Percentiles rank a stretch among this genome's conserved stretches.
Evolutionary conservation across 306 rosid species (phyloP).

Genomic region (Nissolia schottii): DNA sequence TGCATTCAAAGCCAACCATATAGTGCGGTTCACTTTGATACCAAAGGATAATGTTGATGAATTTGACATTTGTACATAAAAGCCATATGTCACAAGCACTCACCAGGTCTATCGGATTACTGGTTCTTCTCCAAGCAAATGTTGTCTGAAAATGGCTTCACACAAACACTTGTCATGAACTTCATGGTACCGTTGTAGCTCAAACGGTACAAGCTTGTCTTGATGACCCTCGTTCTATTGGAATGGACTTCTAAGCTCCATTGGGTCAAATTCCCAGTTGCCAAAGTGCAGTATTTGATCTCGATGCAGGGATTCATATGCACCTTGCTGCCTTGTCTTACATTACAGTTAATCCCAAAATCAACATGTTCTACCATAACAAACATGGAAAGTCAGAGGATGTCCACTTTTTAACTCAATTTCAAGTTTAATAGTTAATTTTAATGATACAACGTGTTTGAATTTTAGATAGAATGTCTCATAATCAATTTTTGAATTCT

Average conservation of each 20-base stretch:
- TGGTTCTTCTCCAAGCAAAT: conserved; percentile 28
- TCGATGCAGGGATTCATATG: conserved; percentile 21
- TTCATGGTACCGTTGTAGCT: conserved; percentile 32
- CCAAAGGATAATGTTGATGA: too few relatives aligned
- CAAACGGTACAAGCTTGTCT: conserved; percentile 33
- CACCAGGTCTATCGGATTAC: neutral
- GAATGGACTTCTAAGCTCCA: conserved; percentile 24
- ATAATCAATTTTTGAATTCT: too few relatives aligned
- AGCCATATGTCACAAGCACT: too few relatives aligned
- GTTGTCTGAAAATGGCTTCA: conserved; percentile 30
- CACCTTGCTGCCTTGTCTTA: conserved; percentile 31
- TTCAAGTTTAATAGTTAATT: neutral
- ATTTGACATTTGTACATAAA: too few relatives aligned
- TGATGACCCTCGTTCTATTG: conserved; percentile 24
- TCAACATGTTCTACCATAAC: too few relatives aligned
- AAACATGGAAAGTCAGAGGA: neutral
- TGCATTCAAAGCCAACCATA: too few relatives aligned
- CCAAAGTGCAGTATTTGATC: conserved; percentile 37
- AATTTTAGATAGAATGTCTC: too few relatives aligned
- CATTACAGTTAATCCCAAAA: too few relatives aligned
- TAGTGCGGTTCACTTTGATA: too few relatives aligned
- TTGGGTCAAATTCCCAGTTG: conserved; percentile 34
- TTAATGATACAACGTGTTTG: too few relatives aligned
- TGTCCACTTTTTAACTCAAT: neutral
- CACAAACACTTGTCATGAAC: conserved; percentile 28